Evolutionary conservation across 2,329 filamentous ascomycete species (phyloP), one percentile per base, ranked within the genome.

Genomic region (Scedosporium minutisporum): DNA sequence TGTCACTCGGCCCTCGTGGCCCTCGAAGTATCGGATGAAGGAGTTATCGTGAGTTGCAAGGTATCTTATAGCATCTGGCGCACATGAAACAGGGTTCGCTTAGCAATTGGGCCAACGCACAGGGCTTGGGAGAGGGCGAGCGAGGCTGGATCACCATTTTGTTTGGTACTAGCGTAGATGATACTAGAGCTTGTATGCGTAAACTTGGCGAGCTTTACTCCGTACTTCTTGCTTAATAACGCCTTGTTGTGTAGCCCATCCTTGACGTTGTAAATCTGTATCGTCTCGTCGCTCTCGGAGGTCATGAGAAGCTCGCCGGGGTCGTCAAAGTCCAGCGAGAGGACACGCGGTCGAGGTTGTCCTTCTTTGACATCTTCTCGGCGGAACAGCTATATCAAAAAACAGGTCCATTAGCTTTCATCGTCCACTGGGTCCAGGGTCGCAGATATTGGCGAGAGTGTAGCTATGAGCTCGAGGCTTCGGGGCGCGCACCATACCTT

Each of bases 261-360:
- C 70, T 89, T 90, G 66, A 96, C 88, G 70, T 95, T 96, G 78
- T 96, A 99, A 38, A 99, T 87, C 71, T 97, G 93, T 65, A 99
- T 90, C 3, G 91, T 96, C 73, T 97, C 93, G 74, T 99, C 95
- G 77, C 91, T 92, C 67, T 93, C 90, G 5, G 92, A 91, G 0
- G 93, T 90, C 75, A 99, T 91, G 64, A 96, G 84, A 59, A 93
- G 89, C 74, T 97, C 92, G 73, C 95, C 95, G 53, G 90, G 89
- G 77, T 97, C 93, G 74, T 97, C 93, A 72, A 96, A 99, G 78
- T 99, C 93, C 69, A 99, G 85, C 1, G 93, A 97, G 7, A 95
- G 89, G 64, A 97, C 86, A 66, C 87, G 82, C 3, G 87, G 85
- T 60, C 80, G 78, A 9, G 79, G 74, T 63, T 77, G 76, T 63